Evolutionary conservation across 2,329 filamentous ascomycete species (phyloP).

Genomic region (Neoascochyta sp.): DNA sequence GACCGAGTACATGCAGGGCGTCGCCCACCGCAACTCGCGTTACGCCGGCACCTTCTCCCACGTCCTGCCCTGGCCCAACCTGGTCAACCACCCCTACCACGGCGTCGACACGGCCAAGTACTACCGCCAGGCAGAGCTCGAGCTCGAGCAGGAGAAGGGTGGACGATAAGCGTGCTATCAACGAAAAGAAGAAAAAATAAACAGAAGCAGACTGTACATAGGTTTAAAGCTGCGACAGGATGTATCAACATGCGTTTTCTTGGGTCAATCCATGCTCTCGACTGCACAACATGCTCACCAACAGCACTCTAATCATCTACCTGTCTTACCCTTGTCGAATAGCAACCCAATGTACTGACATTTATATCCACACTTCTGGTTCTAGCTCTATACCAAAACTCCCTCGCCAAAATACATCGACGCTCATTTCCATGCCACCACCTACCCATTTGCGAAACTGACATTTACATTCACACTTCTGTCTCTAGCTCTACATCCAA

Average conservation of each 20-base stretch:
- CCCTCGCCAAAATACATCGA: no score
- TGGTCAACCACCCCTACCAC: slow-evolving; percentile 85
- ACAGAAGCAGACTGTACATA: slow-evolving; percentile 29
- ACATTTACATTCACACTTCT: background rate
- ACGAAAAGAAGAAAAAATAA: slow-evolving; percentile 9
- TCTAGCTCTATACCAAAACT: no score
- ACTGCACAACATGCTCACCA: no score
- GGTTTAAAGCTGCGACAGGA: slow-evolving; percentile 17
- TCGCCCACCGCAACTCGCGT: slow-evolving; percentile 86
- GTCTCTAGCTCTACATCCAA: background rate
- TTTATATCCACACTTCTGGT: no score
- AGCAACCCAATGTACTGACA: no score
- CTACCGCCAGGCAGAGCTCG: slow-evolving; percentile 89
- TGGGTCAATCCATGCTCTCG: slow-evolving; percentile 1
- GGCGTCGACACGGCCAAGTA: slow-evolving; percentile 98
- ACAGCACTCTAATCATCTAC: no score
- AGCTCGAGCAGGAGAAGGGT: slow-evolving; percentile 72
- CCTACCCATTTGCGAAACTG: no score
- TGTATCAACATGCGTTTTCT: slow-evolving; percentile 30
- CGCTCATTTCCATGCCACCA: no score
- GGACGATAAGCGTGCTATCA: slow-evolving; percentile 2
- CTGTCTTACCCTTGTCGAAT: no score
- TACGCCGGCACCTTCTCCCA: slow-evolving; percentile 82
- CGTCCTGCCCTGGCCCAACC: slow-evolving; percentile 93
- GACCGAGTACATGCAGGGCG: slow-evolving; percentile 87